phyloP scores from a whole-genome alignment of 1,139 yeast genomes.

The Arxiozyma telluris region DNA sequence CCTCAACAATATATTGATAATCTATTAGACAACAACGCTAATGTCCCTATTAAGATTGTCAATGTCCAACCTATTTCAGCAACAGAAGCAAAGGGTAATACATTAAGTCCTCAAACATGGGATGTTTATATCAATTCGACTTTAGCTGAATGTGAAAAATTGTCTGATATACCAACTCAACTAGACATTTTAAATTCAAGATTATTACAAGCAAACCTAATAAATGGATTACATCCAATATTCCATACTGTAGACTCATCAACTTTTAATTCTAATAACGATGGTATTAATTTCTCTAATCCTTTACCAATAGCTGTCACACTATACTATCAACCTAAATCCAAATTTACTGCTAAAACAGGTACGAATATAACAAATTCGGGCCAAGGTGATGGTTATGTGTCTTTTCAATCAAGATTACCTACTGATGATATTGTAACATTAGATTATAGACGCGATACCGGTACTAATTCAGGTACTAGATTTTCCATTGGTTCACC shows the following conservation, averaged over 20 bases:
- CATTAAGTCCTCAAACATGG: constrained; percentile 18
- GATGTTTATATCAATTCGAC: constrained; percentile 26
- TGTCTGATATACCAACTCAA: constrained; percentile 21
- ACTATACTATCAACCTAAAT: constrained; percentile 9
- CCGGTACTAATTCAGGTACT: constrained; percentile 54
- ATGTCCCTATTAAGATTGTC: constrained; percentile 18
- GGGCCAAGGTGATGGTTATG: constrained; percentile 90
- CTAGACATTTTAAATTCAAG: constrained; percentile 23
- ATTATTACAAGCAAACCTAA: constrained; percentile 15
- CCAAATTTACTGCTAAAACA: constrained; percentile 62
- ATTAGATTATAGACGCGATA: constrained; percentile 72
- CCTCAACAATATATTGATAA: constrained; percentile 8
- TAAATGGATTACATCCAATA: constrained; percentile 8
- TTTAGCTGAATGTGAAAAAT: constrained; percentile 19
- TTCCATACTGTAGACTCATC: constrained; percentile 13
- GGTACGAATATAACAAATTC: constrained; percentile 87
- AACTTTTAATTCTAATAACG: constrained; percentile 6
- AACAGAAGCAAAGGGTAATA: constrained; percentile 8
- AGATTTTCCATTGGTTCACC: constrained; percentile 30
- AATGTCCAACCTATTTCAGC: constrained; percentile 15
- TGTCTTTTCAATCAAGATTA: constrained; percentile 67
- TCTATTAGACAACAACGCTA: constrained; percentile 8
- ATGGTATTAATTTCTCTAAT: constrained; percentile 6
- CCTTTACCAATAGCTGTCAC: constrained; percentile 12
- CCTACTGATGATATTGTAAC: constrained; percentile 78